These are phyloP conservation scores for Graphiopsis chlorocephala DNA, from an alignment of 2,329 filamentous ascomycete species.

Conservation along the genomic window DNA sequence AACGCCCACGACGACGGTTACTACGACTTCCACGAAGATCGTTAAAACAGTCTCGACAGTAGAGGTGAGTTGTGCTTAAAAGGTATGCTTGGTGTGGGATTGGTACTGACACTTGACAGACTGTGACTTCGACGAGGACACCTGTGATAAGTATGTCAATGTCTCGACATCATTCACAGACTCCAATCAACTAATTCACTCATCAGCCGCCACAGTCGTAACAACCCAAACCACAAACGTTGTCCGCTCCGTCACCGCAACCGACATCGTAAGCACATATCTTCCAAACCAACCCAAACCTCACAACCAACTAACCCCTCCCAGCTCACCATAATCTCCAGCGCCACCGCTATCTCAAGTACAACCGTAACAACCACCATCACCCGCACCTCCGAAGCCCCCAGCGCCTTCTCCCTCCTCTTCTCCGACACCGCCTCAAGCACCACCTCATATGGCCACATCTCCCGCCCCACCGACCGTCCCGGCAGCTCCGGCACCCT, in stretches of 20 bases:
- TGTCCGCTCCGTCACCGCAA: background rate
- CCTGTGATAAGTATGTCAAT: background rate
- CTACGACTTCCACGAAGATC: background rate
- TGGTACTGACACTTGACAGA: background rate
- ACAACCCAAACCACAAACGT: background rate
- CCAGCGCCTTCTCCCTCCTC: background rate
- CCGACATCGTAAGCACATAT: background rate
- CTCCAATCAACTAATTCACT: background rate
- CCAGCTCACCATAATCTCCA: background rate
- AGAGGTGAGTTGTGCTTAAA: background rate
- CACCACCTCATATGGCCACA: background rate
- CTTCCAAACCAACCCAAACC: background rate
- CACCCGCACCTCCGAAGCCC: background rate
- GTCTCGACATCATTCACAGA: rapidly evolving
- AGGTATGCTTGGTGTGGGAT: background rate
- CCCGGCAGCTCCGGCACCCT: background rate
- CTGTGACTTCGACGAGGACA: background rate
- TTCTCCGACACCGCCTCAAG: background rate
- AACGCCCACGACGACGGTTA: background rate
- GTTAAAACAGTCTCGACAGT: background rate
- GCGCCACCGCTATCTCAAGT: background rate
- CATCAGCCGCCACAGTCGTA: background rate
- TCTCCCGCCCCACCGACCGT: background rate
- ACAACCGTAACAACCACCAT: background rate
- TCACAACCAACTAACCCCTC: background rate